These are phyloP conservation scores for Hygrophoropsis aurantiaca DNA, from an alignment of 768 basidiomycete genomes.

Conservation along the genomic window DNA sequence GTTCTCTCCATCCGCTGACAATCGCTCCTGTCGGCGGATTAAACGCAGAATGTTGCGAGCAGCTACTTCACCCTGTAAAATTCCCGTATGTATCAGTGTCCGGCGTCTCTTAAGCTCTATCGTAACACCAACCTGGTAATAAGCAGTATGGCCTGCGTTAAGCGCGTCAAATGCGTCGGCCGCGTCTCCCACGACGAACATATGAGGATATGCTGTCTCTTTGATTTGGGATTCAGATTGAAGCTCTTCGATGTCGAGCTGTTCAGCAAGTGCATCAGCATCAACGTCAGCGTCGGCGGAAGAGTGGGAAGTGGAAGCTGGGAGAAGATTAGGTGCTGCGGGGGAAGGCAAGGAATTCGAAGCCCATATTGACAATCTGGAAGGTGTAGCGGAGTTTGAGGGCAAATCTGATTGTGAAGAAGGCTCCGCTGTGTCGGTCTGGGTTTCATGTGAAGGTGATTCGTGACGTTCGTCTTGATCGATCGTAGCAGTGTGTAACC, in stretches of 20 bases:
- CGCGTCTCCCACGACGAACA: slow-evolving; percentile 64
- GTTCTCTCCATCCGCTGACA: neutral
- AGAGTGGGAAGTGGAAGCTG: no score
- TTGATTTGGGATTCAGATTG: neutral
- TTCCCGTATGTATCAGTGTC: neutral
- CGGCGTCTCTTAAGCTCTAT: neutral
- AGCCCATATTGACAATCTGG: neutral
- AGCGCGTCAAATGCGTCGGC: slow-evolving; percentile 67
- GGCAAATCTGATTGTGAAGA: neutral
- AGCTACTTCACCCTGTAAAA: slow-evolving; percentile 44
- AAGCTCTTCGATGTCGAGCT: no score
- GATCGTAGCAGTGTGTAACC: neutral
- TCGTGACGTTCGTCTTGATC: neutral
- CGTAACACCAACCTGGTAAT: slow-evolving; percentile 40
- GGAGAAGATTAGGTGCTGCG: neutral
- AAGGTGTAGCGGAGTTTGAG: neutral
- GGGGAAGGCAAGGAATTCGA: neutral
- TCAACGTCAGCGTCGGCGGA: no score
- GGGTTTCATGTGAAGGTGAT: no score
- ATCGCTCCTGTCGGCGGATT: slow-evolving; percentile 26
- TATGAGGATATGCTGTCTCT: slow-evolving; percentile 44
- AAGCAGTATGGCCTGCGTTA: slow-evolving; percentile 58
- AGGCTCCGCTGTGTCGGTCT: no score
- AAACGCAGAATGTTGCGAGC: slow-evolving; percentile 54
- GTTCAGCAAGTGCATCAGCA: no score